Evolutionary conservation across 2,329 filamentous ascomycete species (phyloP).

Genomic region (Penicillium digitatum): DNA sequence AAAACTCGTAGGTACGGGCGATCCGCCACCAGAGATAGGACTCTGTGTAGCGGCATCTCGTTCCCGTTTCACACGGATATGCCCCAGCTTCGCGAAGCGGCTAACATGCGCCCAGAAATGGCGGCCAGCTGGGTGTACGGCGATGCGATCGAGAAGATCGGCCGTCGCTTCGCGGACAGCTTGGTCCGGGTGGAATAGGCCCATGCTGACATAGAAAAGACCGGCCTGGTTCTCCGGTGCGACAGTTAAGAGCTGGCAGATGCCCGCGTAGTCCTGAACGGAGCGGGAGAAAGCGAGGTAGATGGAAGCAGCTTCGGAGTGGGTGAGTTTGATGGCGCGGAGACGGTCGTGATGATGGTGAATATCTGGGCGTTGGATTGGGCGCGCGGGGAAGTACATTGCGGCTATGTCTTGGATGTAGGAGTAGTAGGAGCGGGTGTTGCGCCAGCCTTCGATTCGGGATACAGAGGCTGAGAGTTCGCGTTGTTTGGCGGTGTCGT

Average conservation of each 20-base stretch:
- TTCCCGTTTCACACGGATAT: slow-evolving; percentile 70
- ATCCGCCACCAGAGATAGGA: slow-evolving; percentile 21
- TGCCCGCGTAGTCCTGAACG: slow-evolving; percentile 76
- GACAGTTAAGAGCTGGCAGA: slow-evolving; percentile 76
- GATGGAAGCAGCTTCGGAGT: slow-evolving; percentile 73
- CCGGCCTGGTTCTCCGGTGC: slow-evolving; percentile 82
- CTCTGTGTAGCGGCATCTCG: slow-evolving; percentile 35
- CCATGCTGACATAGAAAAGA: slow-evolving; percentile 84
- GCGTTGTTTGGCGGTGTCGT: slow-evolving; percentile 72
- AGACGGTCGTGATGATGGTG: slow-evolving; percentile 91
- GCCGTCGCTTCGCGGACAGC: slow-evolving; percentile 75
- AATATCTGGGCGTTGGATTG: slow-evolving; percentile 58
- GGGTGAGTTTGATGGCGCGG: slow-evolving; percentile 72
- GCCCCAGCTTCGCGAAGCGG: slow-evolving; percentile 83
- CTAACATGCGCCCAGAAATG: slow-evolving; percentile 89
- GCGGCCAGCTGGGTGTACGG: slow-evolving; percentile 81
- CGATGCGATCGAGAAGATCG: slow-evolving; percentile 75
- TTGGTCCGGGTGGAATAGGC: slow-evolving; percentile 82
- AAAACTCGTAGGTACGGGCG: slow-evolving; percentile 9
- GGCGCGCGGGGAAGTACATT: slow-evolving; percentile 37
- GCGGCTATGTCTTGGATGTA: slow-evolving; percentile 70
- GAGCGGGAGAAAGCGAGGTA: slow-evolving; percentile 75
- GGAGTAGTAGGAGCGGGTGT: slow-evolving; percentile 90
- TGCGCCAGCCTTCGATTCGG: slow-evolving; percentile 94
- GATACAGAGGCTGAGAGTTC: slow-evolving; percentile 90